Evolutionary conservation across 345 rosid genomes (phyloP), one percentile per base, ranked within the genome.

Genomic region (Sonneratia alba): DNA sequence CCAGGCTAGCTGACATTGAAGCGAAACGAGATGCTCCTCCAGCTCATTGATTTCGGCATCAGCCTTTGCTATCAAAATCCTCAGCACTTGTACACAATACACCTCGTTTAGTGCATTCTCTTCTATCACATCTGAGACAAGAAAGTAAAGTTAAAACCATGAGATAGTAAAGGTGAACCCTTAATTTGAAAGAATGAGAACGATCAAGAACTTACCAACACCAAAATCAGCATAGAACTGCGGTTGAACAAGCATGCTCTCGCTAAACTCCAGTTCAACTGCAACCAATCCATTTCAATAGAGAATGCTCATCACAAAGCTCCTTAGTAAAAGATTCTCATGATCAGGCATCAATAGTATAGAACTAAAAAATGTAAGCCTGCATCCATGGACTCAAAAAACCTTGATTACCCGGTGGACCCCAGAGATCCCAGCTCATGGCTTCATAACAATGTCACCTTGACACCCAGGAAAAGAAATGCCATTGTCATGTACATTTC

Each of bases 361-460:
- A 56, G 24, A 8, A 22, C 1, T 21, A 5, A n/a, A 56, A 51
- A 56, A 56, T 56, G 12, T 21, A 8, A 56, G 62, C 12, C 57
- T 53, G 57, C 15, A 16, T 15, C n/a, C 57, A 19, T 12, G 22
- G 34, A 47, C 5, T 27, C 7, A 51, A 19, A 59, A 22, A 57
- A 80, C 79, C 84, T 69, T 72, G 73, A 79, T 73, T 69, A 69
- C 70, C 37, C 73, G 88, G 80, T 65, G 86, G 83, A 73, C 85
- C 87, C 93, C 93, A 87, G 70, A 87, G 85, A 75, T 85, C 88
- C 76, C 66, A 80, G 45, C 76, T 84, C 90, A 83, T 85, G 16
- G 62, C 56, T 59, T 76, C 65, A 62, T 56, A 59, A 68, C 34
- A 56, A 32, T 47, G 49, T 18, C 45, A 40, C 73, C 77, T 56